Base-by-base conservation (phyloP, 768 basidiomycete species). In the Calocybe gangraenosa region DNA sequence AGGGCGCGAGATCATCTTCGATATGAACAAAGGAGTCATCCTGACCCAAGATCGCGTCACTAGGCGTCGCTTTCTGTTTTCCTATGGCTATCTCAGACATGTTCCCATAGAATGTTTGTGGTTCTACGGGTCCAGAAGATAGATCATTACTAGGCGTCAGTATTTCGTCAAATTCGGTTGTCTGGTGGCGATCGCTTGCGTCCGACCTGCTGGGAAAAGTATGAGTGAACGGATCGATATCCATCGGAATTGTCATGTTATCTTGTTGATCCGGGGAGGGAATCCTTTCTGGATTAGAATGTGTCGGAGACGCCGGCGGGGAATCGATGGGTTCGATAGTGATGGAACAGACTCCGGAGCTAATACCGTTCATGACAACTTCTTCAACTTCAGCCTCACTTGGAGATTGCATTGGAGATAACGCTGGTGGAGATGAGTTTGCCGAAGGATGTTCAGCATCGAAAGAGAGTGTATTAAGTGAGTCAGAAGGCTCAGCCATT, bases 381-480 rank as follows among this genome's bases (percentile, higher is more conserved):
- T 49, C 47, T 52, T 70, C 66, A 17, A 67, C 63, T 48, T 65
- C 65, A 31, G 40, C 58, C 49, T 68, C 67, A 48, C 62, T 64
- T 11, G 53, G 42, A n/a, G 39, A 22, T 44, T 52, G 19, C 49
- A 20, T 2, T 49, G 35, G 11, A 9, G 42, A 23, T 10, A 33
- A 43, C 9, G 34, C 9, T 8, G 3, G 19, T 35, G 20, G 46
- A 23, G 42, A 25, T 18, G 8, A 35, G 5, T 7, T 33, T 1
- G 50, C 31, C 9, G 53, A 43, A 2, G 44, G 47, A 14, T 40
- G 38, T 28, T 32, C 34, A 17, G 44, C 34, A 7, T 5, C 17
- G 6, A 32, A 31, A 9, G 42, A 41, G 18, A 19, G 20, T 15
- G 51, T 32, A 34, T 17, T 37, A 21, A 22, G 33, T 13, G 21